A percentile compares a stretch with the other conserved stretches of the same genome.
Evolutionary conservation across 495 filamentous ascomycete species (phyloP).

Genomic region (Hyaloscypha bicolor): DNA sequence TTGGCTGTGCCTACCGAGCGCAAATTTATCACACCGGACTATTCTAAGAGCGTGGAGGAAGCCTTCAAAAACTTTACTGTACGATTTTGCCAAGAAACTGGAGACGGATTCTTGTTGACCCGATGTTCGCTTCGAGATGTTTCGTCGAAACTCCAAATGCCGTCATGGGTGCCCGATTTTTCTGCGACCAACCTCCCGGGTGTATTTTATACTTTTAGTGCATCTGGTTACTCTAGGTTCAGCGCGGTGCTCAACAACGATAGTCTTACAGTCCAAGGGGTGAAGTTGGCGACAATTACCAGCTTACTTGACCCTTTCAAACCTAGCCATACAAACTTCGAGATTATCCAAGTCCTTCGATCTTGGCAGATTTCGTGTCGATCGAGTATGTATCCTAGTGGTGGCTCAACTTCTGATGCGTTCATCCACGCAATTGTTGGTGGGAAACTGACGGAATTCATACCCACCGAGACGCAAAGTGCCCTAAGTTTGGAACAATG

Average conservation of each 20-base stretch:
- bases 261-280: background rate
- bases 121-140: background rate
- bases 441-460: background rate
- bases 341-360: background rate
- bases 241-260: background rate
- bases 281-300: background rate
- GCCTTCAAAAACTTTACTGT: background rate
- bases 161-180: constrained; percentile 15
- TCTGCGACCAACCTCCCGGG: background rate
- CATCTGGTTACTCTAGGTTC: background rate
- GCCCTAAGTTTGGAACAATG: background rate
- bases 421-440: background rate
- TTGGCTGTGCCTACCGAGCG: background rate
- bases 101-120: background rate
- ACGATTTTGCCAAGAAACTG: background rate
- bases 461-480: background rate
- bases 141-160: background rate
- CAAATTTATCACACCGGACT: background rate
- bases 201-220: background rate
- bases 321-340: background rate
- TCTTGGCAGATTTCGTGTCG: background rate
- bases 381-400: background rate
- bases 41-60: background rate
- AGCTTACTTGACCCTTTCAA: background rate
- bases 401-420: background rate